Percentiles rank a stretch among this genome's conserved stretches.
phyloP scores from a whole-genome alignment of 2,329 filamentous ascomycete genomes.

The Onygenales sp. region DNA sequence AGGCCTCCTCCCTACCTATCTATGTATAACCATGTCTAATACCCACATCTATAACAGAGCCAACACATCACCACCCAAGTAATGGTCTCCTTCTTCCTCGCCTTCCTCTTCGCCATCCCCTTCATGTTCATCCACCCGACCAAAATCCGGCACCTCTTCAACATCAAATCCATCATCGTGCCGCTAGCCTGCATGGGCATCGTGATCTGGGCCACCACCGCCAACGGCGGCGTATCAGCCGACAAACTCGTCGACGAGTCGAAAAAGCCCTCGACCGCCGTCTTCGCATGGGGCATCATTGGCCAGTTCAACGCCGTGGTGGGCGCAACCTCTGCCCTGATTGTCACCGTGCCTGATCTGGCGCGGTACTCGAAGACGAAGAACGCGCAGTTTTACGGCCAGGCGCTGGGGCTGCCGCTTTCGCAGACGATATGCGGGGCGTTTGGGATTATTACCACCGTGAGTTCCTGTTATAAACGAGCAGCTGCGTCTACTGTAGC shows the following conservation, averaged over 20 bases:
- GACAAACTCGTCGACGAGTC: conserved; percentile 9
- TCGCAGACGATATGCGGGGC: conserved; percentile 15
- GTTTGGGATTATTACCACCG: conserved; percentile 17
- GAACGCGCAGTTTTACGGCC: conserved; percentile 24
- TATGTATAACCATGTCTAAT: not conserved
- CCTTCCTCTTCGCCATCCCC: conserved; percentile 16
- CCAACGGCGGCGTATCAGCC: conserved; percentile 17
- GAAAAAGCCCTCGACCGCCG: conserved; percentile 10
- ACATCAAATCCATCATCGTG: conserved; percentile 26
- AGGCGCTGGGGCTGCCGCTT: conserved; percentile 12
- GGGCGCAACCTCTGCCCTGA: conserved; percentile 25
- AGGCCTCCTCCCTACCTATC: not conserved
- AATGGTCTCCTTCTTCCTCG: conserved; percentile 17
- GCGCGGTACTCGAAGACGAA: conserved; percentile 25
- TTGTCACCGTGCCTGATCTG: conserved; percentile 30
- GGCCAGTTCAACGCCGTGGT: conserved; percentile 31
- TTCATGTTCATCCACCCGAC: conserved; percentile 27
- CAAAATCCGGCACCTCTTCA: conserved; percentile 28
- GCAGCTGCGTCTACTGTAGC: too few relatives aligned
- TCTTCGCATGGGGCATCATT: conserved; percentile 31
- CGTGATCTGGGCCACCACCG: conserved; percentile 25
- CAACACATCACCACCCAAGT: conserved; percentile 18
- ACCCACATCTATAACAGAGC: conserved; percentile 4
- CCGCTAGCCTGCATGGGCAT: conserved; percentile 28
- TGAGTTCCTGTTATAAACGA: conserved; percentile 2